A percentile compares a stretch with the other conserved stretches of the same genome.
Evolutionary conservation across 345 rosid genomes (phyloP).

Genomic region (Hibiscus tridactylites): DNA sequence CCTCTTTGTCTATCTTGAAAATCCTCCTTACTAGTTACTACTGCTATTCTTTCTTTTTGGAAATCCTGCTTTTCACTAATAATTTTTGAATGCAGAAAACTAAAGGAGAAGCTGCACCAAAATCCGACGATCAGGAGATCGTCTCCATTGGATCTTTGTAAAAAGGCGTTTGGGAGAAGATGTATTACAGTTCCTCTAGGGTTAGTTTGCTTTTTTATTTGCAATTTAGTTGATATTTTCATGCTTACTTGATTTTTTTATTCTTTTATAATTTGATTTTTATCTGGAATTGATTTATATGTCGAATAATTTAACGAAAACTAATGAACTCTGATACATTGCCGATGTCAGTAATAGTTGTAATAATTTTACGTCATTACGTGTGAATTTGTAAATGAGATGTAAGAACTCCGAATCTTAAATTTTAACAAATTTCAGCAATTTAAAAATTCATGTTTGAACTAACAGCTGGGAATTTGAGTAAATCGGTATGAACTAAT

Average conservation of each 20-base stretch:
- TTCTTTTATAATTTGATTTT: not conserved
- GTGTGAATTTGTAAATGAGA: not conserved
- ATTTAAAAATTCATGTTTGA: not conserved
- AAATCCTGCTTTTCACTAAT: too few species aligned
- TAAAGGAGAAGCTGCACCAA: too few species aligned
- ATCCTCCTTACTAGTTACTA: too few species aligned
- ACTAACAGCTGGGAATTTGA: not conserved
- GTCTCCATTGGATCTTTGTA: too few species aligned
- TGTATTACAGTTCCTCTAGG: slow-evolving; percentile 96
- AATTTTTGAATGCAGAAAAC: too few species aligned
- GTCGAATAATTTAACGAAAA: not conserved
- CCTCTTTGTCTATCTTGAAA: too few species aligned
- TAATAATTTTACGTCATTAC: not conserved
- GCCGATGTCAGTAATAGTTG: not conserved
- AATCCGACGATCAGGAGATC: too few species aligned
- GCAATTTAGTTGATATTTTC: not conserved
- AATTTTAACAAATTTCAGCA: too few species aligned
- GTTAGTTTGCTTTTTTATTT: slow-evolving; percentile 29
- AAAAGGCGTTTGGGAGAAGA: slow-evolving; percentile 49
- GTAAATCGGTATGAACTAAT: not conserved
- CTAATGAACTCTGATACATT: not conserved
- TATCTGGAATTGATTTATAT: not conserved
- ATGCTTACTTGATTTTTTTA: not conserved
- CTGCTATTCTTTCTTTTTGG: too few species aligned
- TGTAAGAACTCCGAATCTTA: not conserved